Evolutionary conservation across 805 yeast genomes (phyloP).

Genomic region (Sugiyamaella marilandica): DNA sequence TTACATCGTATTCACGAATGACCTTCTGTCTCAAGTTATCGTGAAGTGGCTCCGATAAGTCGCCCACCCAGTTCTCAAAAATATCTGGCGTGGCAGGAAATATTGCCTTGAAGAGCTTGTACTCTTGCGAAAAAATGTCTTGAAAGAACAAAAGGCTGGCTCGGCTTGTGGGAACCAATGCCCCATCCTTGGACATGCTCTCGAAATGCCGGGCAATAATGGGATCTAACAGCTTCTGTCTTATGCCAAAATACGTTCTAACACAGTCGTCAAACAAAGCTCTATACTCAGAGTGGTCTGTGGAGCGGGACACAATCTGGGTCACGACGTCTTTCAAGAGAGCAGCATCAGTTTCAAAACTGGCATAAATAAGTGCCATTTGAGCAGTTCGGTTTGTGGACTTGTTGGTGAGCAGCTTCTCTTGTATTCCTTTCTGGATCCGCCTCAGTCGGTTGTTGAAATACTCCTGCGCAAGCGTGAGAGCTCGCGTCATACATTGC

Average conservation of each 20-base stretch:
- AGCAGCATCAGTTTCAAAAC: conserved; percentile 48
- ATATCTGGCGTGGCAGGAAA: conserved; percentile 28
- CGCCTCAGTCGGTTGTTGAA: conserved; percentile 39
- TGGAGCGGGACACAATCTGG: conserved; percentile 38
- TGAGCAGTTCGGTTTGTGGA: conserved; percentile 40
- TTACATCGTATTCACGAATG: conserved; percentile 64
- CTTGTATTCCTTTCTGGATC: conserved; percentile 19
- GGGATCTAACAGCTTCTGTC: conserved; percentile 47
- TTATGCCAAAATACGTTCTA: conserved; percentile 53
- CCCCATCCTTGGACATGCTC: conserved; percentile 28
- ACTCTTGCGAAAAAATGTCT: conserved; percentile 58
- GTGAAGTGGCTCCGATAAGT: conserved; percentile 71
- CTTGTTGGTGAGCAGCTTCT: conserved; percentile 19
- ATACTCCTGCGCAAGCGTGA: conserved; percentile 69
- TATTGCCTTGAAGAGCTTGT: conserved; percentile 49
- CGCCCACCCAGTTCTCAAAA: conserved; percentile 56
- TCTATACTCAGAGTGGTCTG: conserved; percentile 47
- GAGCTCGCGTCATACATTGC: conserved; percentile 77
- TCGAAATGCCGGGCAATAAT: conserved; percentile 39
- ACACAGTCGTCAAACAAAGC: conserved; percentile 67
- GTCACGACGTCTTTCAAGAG: conserved; percentile 35
- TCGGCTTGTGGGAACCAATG: conserved; percentile 58
- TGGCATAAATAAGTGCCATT: conserved; percentile 62
- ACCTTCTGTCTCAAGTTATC: conserved; percentile 62
- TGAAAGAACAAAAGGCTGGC: conserved; percentile 55